These are phyloP conservation scores for Cicer cuneatum DNA, from an alignment of 306 rosid species.

Conservation along the genomic window DNA sequence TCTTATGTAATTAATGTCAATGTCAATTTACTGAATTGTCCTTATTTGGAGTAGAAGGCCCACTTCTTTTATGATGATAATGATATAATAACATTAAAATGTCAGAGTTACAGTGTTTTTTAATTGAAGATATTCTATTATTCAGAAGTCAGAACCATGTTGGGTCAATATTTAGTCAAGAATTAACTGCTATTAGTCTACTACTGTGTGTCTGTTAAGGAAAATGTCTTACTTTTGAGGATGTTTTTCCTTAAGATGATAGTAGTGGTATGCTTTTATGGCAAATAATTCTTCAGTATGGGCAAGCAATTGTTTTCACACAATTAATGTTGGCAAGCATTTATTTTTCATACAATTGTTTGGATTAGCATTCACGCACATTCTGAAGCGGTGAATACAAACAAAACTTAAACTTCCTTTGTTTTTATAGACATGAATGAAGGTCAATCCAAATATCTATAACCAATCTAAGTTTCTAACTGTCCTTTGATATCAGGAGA, in stretches of 20 bases:
- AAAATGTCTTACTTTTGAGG: not conserved
- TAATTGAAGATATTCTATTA: not conserved
- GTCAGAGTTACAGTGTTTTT: slow-evolving; percentile 32
- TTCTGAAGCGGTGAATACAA: no score
- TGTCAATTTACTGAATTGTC: slow-evolving; percentile 44
- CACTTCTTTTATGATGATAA: slow-evolving; percentile 10
- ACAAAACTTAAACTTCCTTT: no score
- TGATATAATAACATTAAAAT: slow-evolving; percentile 21
- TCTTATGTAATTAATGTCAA: not conserved
- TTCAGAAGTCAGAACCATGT: not conserved
- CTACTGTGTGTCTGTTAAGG: not conserved
- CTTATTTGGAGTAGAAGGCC: slow-evolving; percentile 29
- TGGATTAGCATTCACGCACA: no score
- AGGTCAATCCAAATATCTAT: no score
- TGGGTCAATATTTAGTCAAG: not conserved
- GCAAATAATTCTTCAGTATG: not conserved
- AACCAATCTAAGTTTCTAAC: no score
- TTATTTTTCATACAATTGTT: not conserved
- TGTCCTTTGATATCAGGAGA: no score
- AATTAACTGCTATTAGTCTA: not conserved
- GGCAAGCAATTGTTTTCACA: no score
- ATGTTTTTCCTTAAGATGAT: no score
- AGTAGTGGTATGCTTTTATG: not conserved
- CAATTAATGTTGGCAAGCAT: not conserved
- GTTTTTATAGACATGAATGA: no score